Base-by-base conservation (phyloP, 345 rosid genomes). In the Linum lewisii region DNA sequence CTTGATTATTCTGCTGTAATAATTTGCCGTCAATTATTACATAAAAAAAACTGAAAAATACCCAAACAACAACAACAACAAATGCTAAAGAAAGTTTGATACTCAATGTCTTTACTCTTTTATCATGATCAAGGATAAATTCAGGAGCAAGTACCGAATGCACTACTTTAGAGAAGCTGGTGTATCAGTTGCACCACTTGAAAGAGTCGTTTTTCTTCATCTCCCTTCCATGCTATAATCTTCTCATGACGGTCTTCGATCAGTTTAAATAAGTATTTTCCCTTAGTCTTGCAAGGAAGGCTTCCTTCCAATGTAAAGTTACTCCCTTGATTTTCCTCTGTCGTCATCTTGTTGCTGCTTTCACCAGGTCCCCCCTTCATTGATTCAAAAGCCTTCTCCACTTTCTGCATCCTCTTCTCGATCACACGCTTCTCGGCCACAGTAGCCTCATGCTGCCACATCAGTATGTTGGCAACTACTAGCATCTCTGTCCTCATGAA, bases 401-500 rank as follows among this genome's bases (percentile, higher is more conserved):
- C 45, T n/a, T 37, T 34, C 24, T n/a, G 1, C 47, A 50, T 50
- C 50, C 74, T 65, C 13, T 59, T 25, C 6, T 65, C 68, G 58
- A 70, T 65, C 24, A 64, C 16, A 34, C 57, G 38, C 56, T 63
- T 65, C 49, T 54, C 66, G 54, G 74, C 74, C 62, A 65, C 51
- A 19, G 19, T 47, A 24, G 64, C 53, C 44, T 60, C 65, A 20
- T 44, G 64, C 59, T 49, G 66, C 29, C 56, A 24, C 61, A 47
- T 70, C 66, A 64, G 60, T 62, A 64, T 54, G 58, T 54, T 29
- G 23, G 62, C 59, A 21, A 60, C 66, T 34, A 70, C 58, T 60
- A 60, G 7, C 66, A 70, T 24, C 60, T 70, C 74, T 1, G 74
- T 64, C 69, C 69, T 65, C 62, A 70, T 44, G 62, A 70, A 70